These are phyloP conservation scores for Penicillium sp. DNA, from an alignment of 2,329 filamentous ascomycete species.

Conservation along the genomic window DNA sequence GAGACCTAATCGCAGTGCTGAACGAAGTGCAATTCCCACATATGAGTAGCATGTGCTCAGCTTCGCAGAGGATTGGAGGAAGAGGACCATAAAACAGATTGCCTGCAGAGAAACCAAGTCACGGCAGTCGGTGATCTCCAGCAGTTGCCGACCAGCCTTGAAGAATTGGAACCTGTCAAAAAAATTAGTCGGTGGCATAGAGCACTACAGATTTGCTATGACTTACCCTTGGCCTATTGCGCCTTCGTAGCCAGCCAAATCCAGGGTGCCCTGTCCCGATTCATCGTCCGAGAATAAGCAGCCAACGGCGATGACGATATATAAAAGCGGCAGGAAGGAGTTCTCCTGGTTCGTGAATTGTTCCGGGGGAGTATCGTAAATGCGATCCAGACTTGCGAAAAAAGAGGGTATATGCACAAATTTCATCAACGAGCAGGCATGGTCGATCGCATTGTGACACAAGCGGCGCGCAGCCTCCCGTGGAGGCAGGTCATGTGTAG, in stretches of 20 bases:
- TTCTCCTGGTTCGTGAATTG: slow-evolving; percentile 64
- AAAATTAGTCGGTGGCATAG: not conserved
- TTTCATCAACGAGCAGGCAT: slow-evolving; percentile 64
- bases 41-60: slow-evolving; percentile 78
- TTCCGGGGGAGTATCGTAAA: slow-evolving; percentile 70
- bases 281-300: slow-evolving; percentile 67
- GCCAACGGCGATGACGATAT: slow-evolving; percentile 69
- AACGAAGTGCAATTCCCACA: slow-evolving; percentile 73
- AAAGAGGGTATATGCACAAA: slow-evolving; percentile 82
- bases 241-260: slow-evolving; percentile 49
- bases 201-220: not conserved
- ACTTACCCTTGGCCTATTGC: slow-evolving; percentile 58
- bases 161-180: slow-evolving; percentile 69
- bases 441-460: slow-evolving; percentile 61
- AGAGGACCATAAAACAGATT: slow-evolving; percentile 76
- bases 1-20: slow-evolving; percentile 73
- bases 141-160: slow-evolving; percentile 62
- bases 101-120: slow-evolving; percentile 73
- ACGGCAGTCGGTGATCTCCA: slow-evolving; percentile 64
- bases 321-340: slow-evolving; percentile 68
- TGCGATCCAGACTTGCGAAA: slow-evolving; percentile 70
- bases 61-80: slow-evolving; percentile 76
- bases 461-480: slow-evolving; percentile 57
- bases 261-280: slow-evolving; percentile 45
- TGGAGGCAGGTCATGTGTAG: slow-evolving; percentile 67